These are phyloP conservation scores for Odonthalia washingtoniensis DNA, from an alignment of 31 red algal species.

Conservation along the genomic window DNA sequence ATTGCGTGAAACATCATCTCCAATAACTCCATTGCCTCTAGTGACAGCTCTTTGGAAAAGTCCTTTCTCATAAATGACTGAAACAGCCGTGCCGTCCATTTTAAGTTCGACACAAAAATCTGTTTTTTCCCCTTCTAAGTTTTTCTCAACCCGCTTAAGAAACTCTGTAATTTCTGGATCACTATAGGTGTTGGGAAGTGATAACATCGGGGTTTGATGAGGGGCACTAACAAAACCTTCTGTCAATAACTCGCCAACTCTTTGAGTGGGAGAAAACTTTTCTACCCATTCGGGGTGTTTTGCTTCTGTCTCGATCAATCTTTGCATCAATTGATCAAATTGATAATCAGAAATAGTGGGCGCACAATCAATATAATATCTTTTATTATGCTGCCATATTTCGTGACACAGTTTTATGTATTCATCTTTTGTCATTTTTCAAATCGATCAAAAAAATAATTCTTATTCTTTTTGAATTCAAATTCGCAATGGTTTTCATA, in stretches of 20 bases:
- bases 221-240: constrained; percentile 60
- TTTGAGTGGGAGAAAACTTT: constrained; percentile 72
- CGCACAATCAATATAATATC: constrained; percentile 76
- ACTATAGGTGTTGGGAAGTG: constrained; percentile 71
- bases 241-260: constrained; percentile 50
- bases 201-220: constrained; percentile 76
- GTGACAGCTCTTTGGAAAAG: constrained; percentile 67
- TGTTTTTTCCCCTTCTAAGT: constrained; percentile 7
- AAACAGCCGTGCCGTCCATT: constrained; percentile 83
- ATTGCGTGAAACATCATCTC: constrained; percentile 82
- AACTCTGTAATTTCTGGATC: constrained; percentile 61
- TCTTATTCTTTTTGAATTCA: too few relatives aligned
- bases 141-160: constrained; percentile 37
- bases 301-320: constrained; percentile 66
- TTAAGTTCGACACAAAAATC: constrained; percentile 69
- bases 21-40: constrained; percentile 72
- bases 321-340: constrained; percentile 79
- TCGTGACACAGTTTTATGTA: constrained; percentile 72
- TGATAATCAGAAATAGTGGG: constrained; percentile 77
- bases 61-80: constrained; percentile 69
- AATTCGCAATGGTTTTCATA: too few relatives aligned
- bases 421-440: constrained; percentile 10
- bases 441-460: too few relatives aligned
- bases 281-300: constrained; percentile 62
- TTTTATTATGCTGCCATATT: constrained; percentile 58